Evolutionary conservation across 192 early-diverging fungal genomes (phyloP), one percentile per base, ranked within the genome.

Genomic region (Gryganskiella cystojenkinii): DNA sequence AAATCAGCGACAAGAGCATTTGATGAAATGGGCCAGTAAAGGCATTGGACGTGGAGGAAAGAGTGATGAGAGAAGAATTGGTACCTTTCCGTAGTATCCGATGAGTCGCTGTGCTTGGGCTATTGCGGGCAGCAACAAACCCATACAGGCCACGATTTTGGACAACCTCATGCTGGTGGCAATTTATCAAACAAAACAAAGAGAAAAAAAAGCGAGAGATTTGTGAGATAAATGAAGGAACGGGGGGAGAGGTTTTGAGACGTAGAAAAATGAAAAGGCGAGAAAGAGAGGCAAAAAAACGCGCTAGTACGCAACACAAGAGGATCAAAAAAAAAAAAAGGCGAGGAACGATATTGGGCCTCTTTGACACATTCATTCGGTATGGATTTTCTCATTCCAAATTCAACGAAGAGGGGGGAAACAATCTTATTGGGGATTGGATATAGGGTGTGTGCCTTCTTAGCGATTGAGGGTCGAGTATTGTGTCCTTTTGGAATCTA

Each of bases 61-160:
- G 22, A 62, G 3, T 25, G 5, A 19, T 2, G 47, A 13, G 3
- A 9, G 1, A 19, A 44, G 0, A 1, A 3, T 37, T 44, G 28
- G 25, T 74, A 74, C 71, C 71, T 74, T 55, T 27, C 64, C 63
- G 25, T 74, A 74, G 22, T 74, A 74, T 43, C 64, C 71, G 27
- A 74, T 45, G 2, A 74, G n/a, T 19, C 71, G 71, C 28, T 74
- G 64, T 1, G 71, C 56, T 15, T 56, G 47, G 4, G 61, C 50
- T 2, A 67, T 9, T 5, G 52, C 30, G 13, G 71, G 51, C 19
- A 74, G 51, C 15, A 40, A 43, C 15, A 74, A 34, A 3, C 64
- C 64, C 30, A 74, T 8, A 24, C 14, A 35, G 9, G 58, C 51
- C 4, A 74, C 0, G 3, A 31, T 35, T 7, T 50, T 54, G 9